Conservation (phyloP, 1,139 yeast genomes). For the Spathaspora jeffriesii region DNA sequence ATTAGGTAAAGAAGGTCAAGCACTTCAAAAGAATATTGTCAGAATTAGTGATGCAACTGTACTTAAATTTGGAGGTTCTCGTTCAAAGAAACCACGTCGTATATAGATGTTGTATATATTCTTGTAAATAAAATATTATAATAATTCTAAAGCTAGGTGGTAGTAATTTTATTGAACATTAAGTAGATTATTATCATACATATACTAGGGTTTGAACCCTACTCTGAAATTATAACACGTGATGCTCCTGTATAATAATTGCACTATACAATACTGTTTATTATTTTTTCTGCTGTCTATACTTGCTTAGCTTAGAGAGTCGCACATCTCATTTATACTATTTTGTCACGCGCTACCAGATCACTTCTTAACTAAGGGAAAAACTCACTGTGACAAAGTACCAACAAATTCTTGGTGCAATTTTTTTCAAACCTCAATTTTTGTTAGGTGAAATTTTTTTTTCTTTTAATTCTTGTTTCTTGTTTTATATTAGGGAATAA, state of each 20-base stretch:
- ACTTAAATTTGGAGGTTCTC: slow-evolving; percentile 89
- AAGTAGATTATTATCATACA: neutral
- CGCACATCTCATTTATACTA: neutral
- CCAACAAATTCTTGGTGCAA: neutral
- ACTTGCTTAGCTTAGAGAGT: neutral
- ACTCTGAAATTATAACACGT: slow-evolving; percentile 3
- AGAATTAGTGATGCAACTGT: slow-evolving; percentile 78
- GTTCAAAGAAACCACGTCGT: slow-evolving; percentile 84
- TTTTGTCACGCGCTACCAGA: neutral
- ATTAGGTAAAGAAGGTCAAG: slow-evolving; percentile 85
- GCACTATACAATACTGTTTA: neutral
- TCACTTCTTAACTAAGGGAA: neutral
- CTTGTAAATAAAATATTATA: slow-evolving; percentile 1
- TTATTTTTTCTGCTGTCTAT: slow-evolving; percentile 1
- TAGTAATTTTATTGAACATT: neutral
- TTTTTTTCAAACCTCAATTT: slow-evolving; percentile 4
- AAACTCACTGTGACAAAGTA: neutral
- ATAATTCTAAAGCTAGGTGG: neutral
- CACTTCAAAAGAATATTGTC: slow-evolving; percentile 61
- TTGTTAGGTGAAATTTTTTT: slow-evolving; percentile 10
- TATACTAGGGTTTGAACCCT: slow-evolving; percentile 8
- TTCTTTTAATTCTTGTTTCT: neutral
- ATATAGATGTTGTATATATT: slow-evolving; percentile 11
- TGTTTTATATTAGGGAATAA: slow-evolving; percentile 4
- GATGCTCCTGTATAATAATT: slow-evolving; percentile 1